These are phyloP conservation scores for Citrus reticulata DNA, from an alignment of 345 rosid species.

Conservation along the genomic window DNA sequence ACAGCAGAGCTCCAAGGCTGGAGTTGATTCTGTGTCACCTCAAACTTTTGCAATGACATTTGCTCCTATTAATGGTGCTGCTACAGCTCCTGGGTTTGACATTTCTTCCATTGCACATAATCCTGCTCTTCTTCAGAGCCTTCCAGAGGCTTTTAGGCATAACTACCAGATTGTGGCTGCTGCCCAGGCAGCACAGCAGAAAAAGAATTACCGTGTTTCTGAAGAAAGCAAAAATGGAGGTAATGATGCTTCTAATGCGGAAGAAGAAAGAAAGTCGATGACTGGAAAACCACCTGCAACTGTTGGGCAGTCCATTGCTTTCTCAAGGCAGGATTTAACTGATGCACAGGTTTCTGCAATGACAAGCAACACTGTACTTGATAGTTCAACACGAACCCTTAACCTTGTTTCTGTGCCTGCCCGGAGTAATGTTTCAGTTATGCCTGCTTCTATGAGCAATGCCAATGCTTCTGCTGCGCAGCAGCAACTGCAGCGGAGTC, in stretches of 20 bases:
- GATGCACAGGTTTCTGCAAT: slow-evolving; percentile 55
- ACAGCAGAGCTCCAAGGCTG: slow-evolving; percentile 50
- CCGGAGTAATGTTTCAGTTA: slow-evolving; percentile 45
- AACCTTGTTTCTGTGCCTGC: slow-evolving; percentile 55
- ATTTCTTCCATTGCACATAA: slow-evolving; percentile 72
- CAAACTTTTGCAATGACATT: slow-evolving; percentile 94
- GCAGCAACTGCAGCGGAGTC: slow-evolving; percentile 48
- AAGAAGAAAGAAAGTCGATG: slow-evolving; percentile 63
- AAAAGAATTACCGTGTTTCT: slow-evolving; percentile 55
- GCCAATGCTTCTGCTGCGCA: slow-evolving; percentile 33
- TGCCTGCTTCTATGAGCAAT: slow-evolving; percentile 31
- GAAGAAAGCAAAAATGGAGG: slow-evolving; percentile 71
- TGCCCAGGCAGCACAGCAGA: slow-evolving; percentile 72
- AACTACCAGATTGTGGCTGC: slow-evolving; percentile 56
- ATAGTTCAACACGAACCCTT: slow-evolving; percentile 63
- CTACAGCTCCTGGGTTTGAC: slow-evolving; percentile 49
- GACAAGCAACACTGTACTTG: slow-evolving; percentile 59
- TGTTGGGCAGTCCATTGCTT: slow-evolving; percentile 79
- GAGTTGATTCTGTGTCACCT: slow-evolving; percentile 53
- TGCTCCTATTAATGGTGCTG: slow-evolving; percentile 60
- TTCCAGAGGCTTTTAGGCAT: slow-evolving; percentile 73
- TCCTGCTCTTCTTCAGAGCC: slow-evolving; percentile 69
- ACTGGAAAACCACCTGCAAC: slow-evolving; percentile 37
- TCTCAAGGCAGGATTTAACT: slow-evolving; percentile 58
- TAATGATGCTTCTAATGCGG: slow-evolving; percentile 36